Base-by-base conservation (phyloP, 2,329 filamentous ascomycete species). In the Gremmenia infestans region DNA sequence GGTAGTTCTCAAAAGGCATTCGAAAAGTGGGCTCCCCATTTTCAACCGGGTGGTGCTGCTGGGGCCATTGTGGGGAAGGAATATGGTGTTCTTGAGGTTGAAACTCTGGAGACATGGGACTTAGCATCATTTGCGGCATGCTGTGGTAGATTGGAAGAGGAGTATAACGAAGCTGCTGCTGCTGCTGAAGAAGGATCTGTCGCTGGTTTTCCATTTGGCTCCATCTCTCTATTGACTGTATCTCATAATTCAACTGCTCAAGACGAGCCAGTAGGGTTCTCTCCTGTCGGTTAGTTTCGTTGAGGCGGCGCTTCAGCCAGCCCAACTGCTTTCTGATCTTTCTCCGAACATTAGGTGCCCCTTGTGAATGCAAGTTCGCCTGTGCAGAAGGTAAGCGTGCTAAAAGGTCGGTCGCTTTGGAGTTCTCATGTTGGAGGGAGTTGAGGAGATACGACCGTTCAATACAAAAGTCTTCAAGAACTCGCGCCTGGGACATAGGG, bases 181-280 rank as follows among this genome's bases (percentile, higher is more conserved):
- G 28, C 17, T 50, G 45, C n/a, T 50, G 47, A 50, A 14, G 11
- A 5, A 19, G 42, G 23, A 14, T 19, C 19, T 45, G 37, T 14
- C 28, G 8, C 32, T 60, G 58, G 17, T 67, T 61, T 43, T 68
- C 67, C 2, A 72, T 65, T 39, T 71, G 68, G 32, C 63, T 62
- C 72, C 72, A 73, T 2, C 73, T 67, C 51, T 76, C 73, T 3
- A 73, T 72, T 40, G 72, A 75, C 60, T 76, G 73, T 14, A 79
- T 73, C 65, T 83, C 78, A 15, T 77, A 67, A 36, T 74, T 71
- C 14, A 83, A 61, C 55, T 82, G 78, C 12, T 73, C 69, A n/a
- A 83, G 68, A 2, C 79, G 71, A 15, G 70, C 55, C 40, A 78
- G 65, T 6, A 81, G 73, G 15, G 69, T 61, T 52, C 70, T 73